Evolutionary conservation across 805 yeast species (phyloP), one percentile per base, ranked within the genome.

Genomic region (Suhomyces tanzawaensis): DNA sequence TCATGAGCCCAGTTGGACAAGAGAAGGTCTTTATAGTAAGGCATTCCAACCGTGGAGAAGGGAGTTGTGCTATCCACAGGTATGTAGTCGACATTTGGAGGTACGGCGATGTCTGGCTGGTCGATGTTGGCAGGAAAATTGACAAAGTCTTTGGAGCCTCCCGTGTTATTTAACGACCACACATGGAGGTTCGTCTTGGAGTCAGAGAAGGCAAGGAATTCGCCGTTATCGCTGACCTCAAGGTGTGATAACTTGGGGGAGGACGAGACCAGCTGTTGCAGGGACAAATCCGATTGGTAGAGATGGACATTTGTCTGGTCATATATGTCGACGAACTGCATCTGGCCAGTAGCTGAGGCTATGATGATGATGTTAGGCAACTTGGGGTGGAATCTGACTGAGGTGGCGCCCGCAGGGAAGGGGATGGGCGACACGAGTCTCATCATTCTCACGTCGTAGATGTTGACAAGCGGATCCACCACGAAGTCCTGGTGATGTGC

Each of bases 371-470:
- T 79, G 26, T 85, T 84, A 4, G 96, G 85, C 34, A 89, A 56
- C 43, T 85, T 83, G 5, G 98, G 97, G 62, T 91, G 97, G 44
- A 91, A 71, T 34, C 85, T 73, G 1, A 84, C 93, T 55, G 76
- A 85, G 7, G 85, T 73, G 1, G 98, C 96, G 9, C 97, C 97
- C 0, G 89, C 82, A 1, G 93, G 89, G 52, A 89, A 88, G 3
- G 96, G 79, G 6, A 91, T 71, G 3, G 97, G 96, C 0, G 95
- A 69, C 39, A 82, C 60, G 2, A 89, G 74, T 36, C 77, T 74
- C 77, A 85, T 69, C 40, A 79, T 75, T 44, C 95, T 73, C 21
- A 87, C 58, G 58, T 93, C 98, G 57, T 79, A 88, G 15, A 88
- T 79, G 47, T 82, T 82, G 15, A 91, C 89, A 44, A 91, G 71